These are phyloP conservation scores for Irpex rosettiformis DNA, from an alignment of 1,284 basidiomycete genomes.

Conservation along the genomic window DNA sequence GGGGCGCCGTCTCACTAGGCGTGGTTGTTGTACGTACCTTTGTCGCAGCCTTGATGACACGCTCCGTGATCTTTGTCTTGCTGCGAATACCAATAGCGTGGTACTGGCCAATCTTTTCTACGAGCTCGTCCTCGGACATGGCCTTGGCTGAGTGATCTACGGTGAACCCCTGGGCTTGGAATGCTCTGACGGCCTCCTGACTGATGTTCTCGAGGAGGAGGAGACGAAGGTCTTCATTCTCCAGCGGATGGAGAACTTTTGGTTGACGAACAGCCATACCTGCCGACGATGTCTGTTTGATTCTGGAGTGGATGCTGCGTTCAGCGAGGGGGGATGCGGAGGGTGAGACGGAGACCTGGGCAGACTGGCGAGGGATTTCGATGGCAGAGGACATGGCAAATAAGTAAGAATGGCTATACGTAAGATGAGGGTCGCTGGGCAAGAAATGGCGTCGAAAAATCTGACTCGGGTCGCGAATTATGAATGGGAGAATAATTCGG, in stretches of 20 bases:
- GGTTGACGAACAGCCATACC: constrained; percentile 43
- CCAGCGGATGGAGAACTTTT: constrained; percentile 71
- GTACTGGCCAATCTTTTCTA: constrained; percentile 84
- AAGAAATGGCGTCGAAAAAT: not conserved
- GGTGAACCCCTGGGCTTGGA: constrained; percentile 86
- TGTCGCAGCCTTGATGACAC: constrained; percentile 82
- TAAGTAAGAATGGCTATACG: not conserved
- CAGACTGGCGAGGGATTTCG: constrained; percentile 33
- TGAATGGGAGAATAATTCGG: constrained; percentile 9
- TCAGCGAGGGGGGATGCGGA: constrained; percentile 49
- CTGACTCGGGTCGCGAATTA: not conserved
- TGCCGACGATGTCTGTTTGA: constrained; percentile 23
- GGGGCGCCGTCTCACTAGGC: not conserved
- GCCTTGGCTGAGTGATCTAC: constrained; percentile 91
- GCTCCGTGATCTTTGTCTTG: constrained; percentile 95
- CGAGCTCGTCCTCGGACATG: constrained; percentile 89
- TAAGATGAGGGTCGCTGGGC: not conserved
- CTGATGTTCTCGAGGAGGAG: constrained; percentile 96
- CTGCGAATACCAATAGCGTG: constrained; percentile 96
- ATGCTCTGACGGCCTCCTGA: constrained; percentile 81
- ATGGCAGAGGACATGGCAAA: constrained; percentile 34
- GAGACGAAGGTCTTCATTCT: constrained; percentile 73
- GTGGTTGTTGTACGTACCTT: constrained; percentile 46
- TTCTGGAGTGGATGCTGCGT: constrained; percentile 30
- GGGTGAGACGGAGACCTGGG: constrained; percentile 38